Evolutionary conservation across 345 rosid species (phyloP).

Genomic region (Brassica juncea): DNA sequence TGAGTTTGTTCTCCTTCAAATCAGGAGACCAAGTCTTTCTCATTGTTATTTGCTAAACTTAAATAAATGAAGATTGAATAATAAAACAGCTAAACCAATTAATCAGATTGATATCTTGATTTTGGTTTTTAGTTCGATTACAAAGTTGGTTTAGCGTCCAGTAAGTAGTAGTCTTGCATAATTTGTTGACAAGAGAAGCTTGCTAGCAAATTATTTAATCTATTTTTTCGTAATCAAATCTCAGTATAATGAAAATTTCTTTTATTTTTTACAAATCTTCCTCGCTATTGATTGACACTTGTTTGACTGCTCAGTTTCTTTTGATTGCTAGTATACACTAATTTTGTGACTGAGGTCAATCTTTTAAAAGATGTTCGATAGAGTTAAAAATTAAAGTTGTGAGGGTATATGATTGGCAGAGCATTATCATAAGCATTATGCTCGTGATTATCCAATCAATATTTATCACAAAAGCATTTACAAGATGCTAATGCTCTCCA

Average conservation of each 20-base stretch:
- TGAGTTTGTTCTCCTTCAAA: background rate
- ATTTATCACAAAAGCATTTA: too few species aligned
- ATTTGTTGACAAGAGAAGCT: background rate
- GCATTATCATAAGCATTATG: too few species aligned
- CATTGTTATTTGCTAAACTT: background rate
- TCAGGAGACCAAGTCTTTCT: background rate
- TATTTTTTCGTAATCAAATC: background rate
- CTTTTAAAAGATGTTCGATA: background rate
- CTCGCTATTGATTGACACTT: background rate
- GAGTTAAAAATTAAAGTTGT: background rate
- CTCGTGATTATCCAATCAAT: too few species aligned
- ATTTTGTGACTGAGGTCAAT: background rate
- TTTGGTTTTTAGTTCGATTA: too few species aligned
- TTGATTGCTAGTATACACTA: background rate
- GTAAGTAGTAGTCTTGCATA: too few species aligned
- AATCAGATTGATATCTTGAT: background rate
- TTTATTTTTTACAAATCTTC: background rate
- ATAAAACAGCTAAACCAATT: background rate
- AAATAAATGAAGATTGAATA: background rate
- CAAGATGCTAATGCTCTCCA: too few species aligned
- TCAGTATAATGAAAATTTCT: background rate
- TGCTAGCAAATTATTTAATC: background rate
- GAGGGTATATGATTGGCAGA: too few species aligned
- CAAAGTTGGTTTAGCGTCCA: too few species aligned
- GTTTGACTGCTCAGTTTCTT: background rate